These are phyloP conservation scores for Dactylellina cionopaga DNA, from an alignment of 2,329 filamentous ascomycete species.

Conservation along the genomic window DNA sequence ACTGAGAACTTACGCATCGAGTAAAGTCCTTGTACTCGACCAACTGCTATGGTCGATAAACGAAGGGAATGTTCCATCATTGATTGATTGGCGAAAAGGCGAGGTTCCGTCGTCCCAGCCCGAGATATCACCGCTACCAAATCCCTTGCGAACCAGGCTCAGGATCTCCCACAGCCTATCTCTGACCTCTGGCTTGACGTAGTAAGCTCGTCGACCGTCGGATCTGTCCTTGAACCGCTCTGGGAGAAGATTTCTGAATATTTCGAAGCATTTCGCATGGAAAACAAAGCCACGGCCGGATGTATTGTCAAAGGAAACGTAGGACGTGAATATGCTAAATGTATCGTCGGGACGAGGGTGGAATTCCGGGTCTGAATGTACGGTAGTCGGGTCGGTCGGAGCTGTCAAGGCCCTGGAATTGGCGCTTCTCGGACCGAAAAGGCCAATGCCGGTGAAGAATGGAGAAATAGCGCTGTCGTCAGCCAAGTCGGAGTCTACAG, in stretches of 20 bases:
- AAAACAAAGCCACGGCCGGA: slow-evolving; percentile 46
- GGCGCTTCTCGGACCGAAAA: slow-evolving; percentile 39
- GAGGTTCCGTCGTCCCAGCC: slow-evolving; percentile 49
- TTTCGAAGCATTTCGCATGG: slow-evolving; percentile 50
- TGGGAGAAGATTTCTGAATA: slow-evolving; percentile 42
- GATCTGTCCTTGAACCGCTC: slow-evolving; percentile 40
- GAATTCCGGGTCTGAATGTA: slow-evolving; percentile 40
- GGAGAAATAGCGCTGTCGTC: slow-evolving; percentile 40
- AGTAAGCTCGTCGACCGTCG: slow-evolving; percentile 34
- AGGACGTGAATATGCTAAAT: slow-evolving; percentile 48
- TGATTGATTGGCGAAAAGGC: slow-evolving; percentile 45
- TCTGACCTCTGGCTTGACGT: slow-evolving; percentile 43
- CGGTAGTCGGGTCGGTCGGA: slow-evolving; percentile 35
- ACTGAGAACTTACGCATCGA: slow-evolving; percentile 36
- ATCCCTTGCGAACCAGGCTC: slow-evolving; percentile 40
- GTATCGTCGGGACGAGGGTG: slow-evolving; percentile 38
- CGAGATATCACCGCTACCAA: slow-evolving; percentile 43
- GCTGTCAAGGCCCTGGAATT: slow-evolving; percentile 45
- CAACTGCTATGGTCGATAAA: slow-evolving; percentile 48
- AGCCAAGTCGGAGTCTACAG: slow-evolving; percentile 21
- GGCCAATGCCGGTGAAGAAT: slow-evolving; percentile 47
- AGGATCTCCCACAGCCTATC: slow-evolving; percentile 49
- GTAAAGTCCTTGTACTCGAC: slow-evolving; percentile 40
- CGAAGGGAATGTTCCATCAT: slow-evolving; percentile 47
- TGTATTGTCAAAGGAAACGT: slow-evolving; percentile 49